phyloP scores from a whole-genome alignment of 805 yeast species.

The Ogataea neopini region DNA sequence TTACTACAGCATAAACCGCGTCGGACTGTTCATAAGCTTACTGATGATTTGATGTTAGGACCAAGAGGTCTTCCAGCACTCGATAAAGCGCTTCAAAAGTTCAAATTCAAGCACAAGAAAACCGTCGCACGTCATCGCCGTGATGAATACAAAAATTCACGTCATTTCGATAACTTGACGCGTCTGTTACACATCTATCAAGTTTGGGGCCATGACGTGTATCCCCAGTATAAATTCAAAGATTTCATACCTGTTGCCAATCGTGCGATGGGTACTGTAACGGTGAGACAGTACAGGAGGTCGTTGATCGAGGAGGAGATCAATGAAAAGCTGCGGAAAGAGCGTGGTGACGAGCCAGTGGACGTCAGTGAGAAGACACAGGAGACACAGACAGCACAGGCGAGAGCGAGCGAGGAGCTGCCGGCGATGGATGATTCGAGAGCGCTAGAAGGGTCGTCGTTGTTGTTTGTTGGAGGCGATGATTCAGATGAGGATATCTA shows the following conservation, averaged over 20 bases:
- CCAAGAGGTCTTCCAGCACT: constrained; percentile 59
- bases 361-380: neutral
- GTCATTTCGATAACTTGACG: constrained; percentile 50
- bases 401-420: neutral
- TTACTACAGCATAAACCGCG: constrained; percentile 21
- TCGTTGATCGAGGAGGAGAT: constrained; percentile 42
- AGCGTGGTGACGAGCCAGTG: constrained; percentile 2
- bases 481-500: constrained; percentile 24
- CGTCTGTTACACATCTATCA: constrained; percentile 59
- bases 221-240: constrained; percentile 75
- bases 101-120: constrained; percentile 33
- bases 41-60: constrained; percentile 51
- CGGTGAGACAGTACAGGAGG: constrained; percentile 44
- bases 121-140: constrained; percentile 28
- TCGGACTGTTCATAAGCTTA: constrained; percentile 45
- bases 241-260: constrained; percentile 63
- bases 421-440: neutral
- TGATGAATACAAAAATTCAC: constrained; percentile 34
- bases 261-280: constrained; percentile 45
- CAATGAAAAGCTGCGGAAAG: constrained; percentile 7
- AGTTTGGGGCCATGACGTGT: constrained; percentile 73
- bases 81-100: constrained; percentile 36
- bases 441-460: constrained; percentile 10
- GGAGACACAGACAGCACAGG: neutral
- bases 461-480: constrained; percentile 17